Evolutionary conservation across 495 filamentous ascomycete species (phyloP).

Genomic region (Sphaerosporella brunnea): DNA sequence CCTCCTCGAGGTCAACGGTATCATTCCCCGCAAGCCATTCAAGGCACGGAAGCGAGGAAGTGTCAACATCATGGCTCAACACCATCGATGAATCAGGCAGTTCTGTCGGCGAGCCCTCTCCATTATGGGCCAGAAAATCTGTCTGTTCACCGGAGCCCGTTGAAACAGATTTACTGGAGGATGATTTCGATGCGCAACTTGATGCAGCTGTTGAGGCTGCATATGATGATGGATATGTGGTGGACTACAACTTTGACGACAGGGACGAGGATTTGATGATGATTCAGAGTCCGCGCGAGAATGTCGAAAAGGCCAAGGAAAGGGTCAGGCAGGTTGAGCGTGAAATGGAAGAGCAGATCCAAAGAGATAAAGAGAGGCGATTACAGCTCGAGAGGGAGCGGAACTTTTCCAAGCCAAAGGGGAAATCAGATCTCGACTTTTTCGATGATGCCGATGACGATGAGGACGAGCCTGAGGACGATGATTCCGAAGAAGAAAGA

Average conservation of each 20-base stretch:
- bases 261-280: conserved; percentile 32
- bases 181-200: conserved; percentile 85
- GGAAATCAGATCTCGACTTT: conserved; percentile 22
- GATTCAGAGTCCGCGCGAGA: conserved; percentile 40
- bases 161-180: conserved; percentile 41
- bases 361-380: conserved; percentile 31
- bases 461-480: conserved; percentile 25
- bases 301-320: conserved; percentile 63
- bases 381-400: conserved; percentile 26
- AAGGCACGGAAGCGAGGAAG: conserved; percentile 42
- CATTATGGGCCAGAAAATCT: conserved; percentile 19
- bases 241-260: conserved; percentile 33
- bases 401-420: conserved; percentile 14
- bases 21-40: conserved; percentile 28
- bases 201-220: conserved; percentile 94
- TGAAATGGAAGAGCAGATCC: conserved; percentile 51
- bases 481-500: conserved; percentile 63
- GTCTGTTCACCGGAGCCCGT: conserved; percentile 25
- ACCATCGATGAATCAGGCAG: conserved; percentile 90
- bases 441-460: conserved; percentile 25
- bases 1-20: conserved; percentile 11
- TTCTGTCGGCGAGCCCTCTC: conserved; percentile 32
- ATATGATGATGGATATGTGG: conserved; percentile 78
- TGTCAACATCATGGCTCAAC: conserved; percentile 83
- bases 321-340: conserved; percentile 58